Percentiles rank a stretch among this genome's conserved stretches.
phyloP scores from a whole-genome alignment of 1,284 basidiomycete species.

The Sanghuangporus sanghuang region DNA sequence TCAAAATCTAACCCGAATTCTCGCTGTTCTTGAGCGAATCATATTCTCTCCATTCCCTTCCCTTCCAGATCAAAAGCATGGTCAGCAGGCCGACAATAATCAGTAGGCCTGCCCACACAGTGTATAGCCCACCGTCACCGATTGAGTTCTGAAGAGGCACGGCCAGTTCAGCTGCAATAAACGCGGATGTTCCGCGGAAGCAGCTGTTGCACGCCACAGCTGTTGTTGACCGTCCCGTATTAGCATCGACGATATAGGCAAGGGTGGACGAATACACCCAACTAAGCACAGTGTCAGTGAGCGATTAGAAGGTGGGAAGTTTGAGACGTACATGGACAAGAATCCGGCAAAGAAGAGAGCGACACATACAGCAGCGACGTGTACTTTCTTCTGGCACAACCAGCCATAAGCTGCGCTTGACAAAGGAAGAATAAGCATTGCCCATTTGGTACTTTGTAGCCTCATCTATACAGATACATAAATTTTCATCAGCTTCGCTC shows the following conservation, averaged over 20 bases:
- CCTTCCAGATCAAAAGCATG: constrained; percentile 44
- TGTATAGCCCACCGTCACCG: constrained; percentile 72
- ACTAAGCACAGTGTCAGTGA: constrained; percentile 30
- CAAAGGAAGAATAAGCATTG: constrained; percentile 51
- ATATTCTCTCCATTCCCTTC: constrained; percentile 35
- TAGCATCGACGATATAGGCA: constrained; percentile 75
- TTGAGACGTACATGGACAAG: constrained; percentile 53
- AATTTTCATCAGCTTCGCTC: neutral
- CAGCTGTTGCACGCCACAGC: constrained; percentile 69
- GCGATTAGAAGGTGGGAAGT: neutral
- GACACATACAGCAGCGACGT: constrained; percentile 59
- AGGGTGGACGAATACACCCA: constrained; percentile 69
- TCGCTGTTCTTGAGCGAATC: constrained; percentile 27
- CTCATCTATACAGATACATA: constrained; percentile 52
- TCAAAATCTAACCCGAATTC: neutral
- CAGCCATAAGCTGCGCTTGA: constrained; percentile 72
- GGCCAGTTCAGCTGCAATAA: constrained; percentile 64
- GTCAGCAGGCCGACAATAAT: constrained; percentile 48
- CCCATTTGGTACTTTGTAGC: constrained; percentile 54
- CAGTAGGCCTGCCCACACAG: constrained; percentile 63
- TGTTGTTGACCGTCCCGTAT: constrained; percentile 64
- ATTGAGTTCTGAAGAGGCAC: constrained; percentile 49
- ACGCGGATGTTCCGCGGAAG: constrained; percentile 66
- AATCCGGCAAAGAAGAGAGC: constrained; percentile 66
- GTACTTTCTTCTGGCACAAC: constrained; percentile 59